Conservation (phyloP, 805 yeast genomes). For the Lipomyces yamanashiensis region DNA sequence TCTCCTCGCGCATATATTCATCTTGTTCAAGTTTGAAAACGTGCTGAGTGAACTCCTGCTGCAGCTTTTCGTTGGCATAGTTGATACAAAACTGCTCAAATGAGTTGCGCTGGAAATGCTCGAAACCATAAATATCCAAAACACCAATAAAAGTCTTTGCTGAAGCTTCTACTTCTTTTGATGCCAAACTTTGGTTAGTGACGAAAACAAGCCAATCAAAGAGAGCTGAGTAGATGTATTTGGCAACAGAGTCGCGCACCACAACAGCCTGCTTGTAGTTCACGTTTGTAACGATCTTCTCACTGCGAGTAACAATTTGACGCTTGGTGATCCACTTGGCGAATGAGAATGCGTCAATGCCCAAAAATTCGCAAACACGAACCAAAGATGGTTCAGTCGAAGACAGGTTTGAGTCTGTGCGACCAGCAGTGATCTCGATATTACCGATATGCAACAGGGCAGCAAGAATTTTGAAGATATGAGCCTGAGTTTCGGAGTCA, state of each 20-base stretch:
- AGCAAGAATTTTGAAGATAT: conserved; percentile 79
- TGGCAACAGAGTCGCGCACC: conserved; percentile 96
- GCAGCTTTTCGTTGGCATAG: conserved; percentile 94
- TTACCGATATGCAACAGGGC: conserved; percentile 93
- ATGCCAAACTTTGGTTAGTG: conserved; percentile 80
- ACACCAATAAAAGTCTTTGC: conserved; percentile 88
- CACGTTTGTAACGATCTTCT: conserved; percentile 83
- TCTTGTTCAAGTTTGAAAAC: conserved; percentile 97
- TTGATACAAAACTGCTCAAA: conserved; percentile 98
- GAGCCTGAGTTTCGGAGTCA: conserved; percentile 57
- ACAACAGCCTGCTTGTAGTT: conserved; percentile 83
- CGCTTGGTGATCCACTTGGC: conserved; percentile 92
- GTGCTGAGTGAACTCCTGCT: conserved; percentile 96
- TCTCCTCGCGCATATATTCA: conserved; percentile 87
- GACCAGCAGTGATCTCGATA: conserved; percentile 79
- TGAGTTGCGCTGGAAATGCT: conserved; percentile 90
- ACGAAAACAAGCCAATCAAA: conserved; percentile 94
- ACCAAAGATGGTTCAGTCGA: conserved; percentile 86
- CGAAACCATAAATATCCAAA: conserved; percentile 95
- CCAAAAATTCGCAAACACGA: conserved; percentile 82
- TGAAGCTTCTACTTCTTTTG: conserved; percentile 64
- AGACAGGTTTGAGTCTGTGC: conserved; percentile 78
- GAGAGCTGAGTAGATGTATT: conserved; percentile 86
- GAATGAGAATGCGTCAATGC: conserved; percentile 71
- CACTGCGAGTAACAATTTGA: conserved; percentile 89